Evolutionary conservation across 2,329 filamentous ascomycete species (phyloP), one percentile per base, ranked within the genome.

Genomic region (Hypoxylon sp.): DNA sequence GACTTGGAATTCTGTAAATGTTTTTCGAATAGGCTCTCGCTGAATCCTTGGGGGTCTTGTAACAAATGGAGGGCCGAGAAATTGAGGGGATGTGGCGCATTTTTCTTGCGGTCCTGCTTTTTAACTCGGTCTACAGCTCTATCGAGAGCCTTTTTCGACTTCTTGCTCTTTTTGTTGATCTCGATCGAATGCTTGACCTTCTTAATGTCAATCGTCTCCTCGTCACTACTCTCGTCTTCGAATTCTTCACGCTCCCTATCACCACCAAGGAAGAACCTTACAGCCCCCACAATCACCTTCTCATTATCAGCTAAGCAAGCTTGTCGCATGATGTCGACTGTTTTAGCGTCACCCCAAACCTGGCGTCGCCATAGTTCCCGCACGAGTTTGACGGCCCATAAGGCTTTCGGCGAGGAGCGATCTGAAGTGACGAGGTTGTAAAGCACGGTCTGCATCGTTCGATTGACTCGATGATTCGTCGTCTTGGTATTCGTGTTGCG

Each of bases 291-390:
- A 17, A 94, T 84, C 3, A 97, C 91, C 74, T 99, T 99, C 64
- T 95, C 90, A 63, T 97, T 96, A 41, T 96, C 88, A 3, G 90
- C 86, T 48, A 99, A 75, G 45, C 88, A 86, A 0, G 93, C 91
- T 73, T 96, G 89, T 73, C 96, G 96, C 92, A 99, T 97, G 60
- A 97, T 90, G 66, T 96, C 91, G n/a, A 97, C 94, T 0, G 93
- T 87, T 70, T 92, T 94, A 2, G 91, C 84, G 65, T 99, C 94
- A 7, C 89, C 91, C 94, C 94, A 99, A 58, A 97, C 87, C 64
- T 97, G 92, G 35, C 93, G 83, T 73, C 92, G 96, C 94, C 94
- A 99, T 67, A 99, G 78, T 75, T 99, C 94, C 56, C 93, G 83
- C 3, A 92, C 96, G 59, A 99, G 82, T 72, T 97, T 97, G 55